Conservation (phyloP, 2,329 filamentous ascomycete genomes). For the Venturia carpophila region DNA sequence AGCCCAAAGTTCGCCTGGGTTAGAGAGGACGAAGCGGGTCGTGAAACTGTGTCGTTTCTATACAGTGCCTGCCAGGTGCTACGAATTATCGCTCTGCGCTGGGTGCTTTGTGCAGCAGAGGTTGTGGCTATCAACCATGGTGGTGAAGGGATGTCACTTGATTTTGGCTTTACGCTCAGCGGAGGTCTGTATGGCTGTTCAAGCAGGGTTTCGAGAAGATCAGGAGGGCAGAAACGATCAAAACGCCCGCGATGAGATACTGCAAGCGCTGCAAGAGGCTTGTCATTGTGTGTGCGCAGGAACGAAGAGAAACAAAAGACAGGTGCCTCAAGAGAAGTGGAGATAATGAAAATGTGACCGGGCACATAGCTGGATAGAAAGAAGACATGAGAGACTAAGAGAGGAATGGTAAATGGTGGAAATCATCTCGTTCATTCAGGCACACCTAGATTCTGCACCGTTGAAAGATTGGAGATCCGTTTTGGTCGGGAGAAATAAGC, state of each 20-base stretch:
- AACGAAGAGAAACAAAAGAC: neutral
- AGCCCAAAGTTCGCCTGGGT: conserved; percentile 26
- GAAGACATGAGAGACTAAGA: too few relatives aligned
- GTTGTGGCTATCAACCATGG: conserved; percentile 14
- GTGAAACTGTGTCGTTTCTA: conserved; percentile 26
- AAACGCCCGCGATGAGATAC: neutral
- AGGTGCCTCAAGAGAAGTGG: neutral
- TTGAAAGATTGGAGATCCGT: neutral
- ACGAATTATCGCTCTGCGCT: conserved; percentile 24
- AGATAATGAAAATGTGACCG: neutral
- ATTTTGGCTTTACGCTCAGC: neutral
- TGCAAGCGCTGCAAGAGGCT: conserved; percentile 8
- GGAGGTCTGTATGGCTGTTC: conserved; percentile 5
- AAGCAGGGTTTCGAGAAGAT: neutral
- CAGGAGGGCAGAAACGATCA: neutral
- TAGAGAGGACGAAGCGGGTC: conserved; percentile 28
- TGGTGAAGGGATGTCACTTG: neutral
- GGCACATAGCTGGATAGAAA: neutral
- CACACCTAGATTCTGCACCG: neutral
- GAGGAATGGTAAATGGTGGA: neutral
- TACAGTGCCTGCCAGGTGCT: conserved; percentile 30
- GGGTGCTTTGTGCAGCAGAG: conserved; percentile 9
- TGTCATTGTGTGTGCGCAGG: neutral
- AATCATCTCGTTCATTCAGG: neutral
- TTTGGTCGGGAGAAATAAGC: neutral